These are phyloP conservation scores for Coniella lustricola DNA, from an alignment of 2,329 filamentous ascomycete genomes.

Conservation along the genomic window DNA sequence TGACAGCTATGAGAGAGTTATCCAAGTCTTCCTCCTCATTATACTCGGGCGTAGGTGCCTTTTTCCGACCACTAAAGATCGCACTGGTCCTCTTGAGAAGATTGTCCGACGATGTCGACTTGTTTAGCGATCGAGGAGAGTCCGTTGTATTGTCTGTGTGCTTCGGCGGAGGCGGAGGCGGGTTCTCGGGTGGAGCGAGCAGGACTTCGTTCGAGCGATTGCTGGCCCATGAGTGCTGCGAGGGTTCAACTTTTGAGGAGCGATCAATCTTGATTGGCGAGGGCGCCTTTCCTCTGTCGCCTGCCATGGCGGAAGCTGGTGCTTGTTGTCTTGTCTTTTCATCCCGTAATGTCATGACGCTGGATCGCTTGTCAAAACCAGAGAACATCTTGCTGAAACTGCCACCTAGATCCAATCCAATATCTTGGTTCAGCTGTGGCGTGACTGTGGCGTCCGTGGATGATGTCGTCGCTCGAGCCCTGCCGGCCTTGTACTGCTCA, in stretches of 20 bases:
- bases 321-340: constrained; percentile 30
- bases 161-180: constrained; percentile 31
- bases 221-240: constrained; percentile 45
- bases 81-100: constrained; percentile 24
- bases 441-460: constrained; percentile 49
- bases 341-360: constrained; percentile 39
- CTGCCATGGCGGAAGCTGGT: constrained; percentile 38
- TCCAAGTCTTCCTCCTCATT: constrained; percentile 44
- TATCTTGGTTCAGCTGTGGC: constrained; percentile 39
- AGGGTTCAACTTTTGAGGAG: constrained; percentile 36
- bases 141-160: constrained; percentile 21
- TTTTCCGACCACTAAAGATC: constrained; percentile 22
- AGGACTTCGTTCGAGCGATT: constrained; percentile 44
- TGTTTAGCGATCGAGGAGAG: constrained; percentile 1
- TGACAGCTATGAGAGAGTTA: constrained; percentile 41
- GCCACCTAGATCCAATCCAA: constrained; percentile 46
- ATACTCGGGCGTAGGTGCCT: constrained; percentile 18
- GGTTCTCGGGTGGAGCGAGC: constrained; percentile 31
- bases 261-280: constrained; percentile 42
- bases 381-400: constrained; percentile 52
- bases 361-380: constrained; percentile 48
- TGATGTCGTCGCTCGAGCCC: constrained; percentile 44
- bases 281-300: constrained; percentile 38
- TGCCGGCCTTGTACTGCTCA: constrained; percentile 24
- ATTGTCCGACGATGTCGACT: constrained; percentile 26